Base-by-base conservation (phyloP, 2,329 filamentous ascomycete species). In the Aspergillus vadensis region DNA sequence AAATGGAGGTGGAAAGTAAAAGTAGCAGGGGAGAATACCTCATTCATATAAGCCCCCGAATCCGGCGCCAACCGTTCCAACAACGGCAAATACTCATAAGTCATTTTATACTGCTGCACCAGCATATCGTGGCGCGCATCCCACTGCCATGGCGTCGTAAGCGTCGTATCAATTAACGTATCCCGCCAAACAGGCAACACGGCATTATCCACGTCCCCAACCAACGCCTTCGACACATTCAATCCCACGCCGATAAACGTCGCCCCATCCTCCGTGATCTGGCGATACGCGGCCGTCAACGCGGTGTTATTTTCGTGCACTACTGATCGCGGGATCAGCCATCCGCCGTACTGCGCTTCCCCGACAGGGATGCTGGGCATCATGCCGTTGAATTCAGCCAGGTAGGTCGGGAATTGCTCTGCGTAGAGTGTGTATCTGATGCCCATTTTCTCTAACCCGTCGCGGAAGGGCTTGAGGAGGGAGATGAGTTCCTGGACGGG, bases 401-500 rank as follows among this genome's bases (percentile, higher is more conserved):
- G 65, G 54, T 75, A 79, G 49, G 61, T 69, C 14, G 63, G 51
- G 57, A 73, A 78, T 12, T 76, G 67, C 5, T 62, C 63, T 12
- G 71, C 65, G 43, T 67, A 65, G 49, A 65, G 54, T 2, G 53
- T 72, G 55, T 77, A 77, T 9, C 65, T 65, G 57, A 80, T 76
- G 2, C 69, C 68, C 19, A 76, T 61, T 3, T 51, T 57, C 17
- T 76, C 70, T 8, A 86, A 77, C 5, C 70, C 74, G 17, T 71
- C 65, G 8, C 73, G 70, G 58, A 83, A 81, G 2, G 82, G 81
- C 2, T 71, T 64, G n/a, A 86, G 70, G n/a, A 83, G 77, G 2
- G 66, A 63, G 39, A 77, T 67, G 10, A 84, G 75, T 44, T 85
- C 65, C 4, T 65, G 69, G 2, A 76, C 70, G 2, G 76, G 78